Evolutionary conservation across 1,284 basidiomycete genomes (phyloP).

Genomic region (Tilletia walkeri): DNA sequence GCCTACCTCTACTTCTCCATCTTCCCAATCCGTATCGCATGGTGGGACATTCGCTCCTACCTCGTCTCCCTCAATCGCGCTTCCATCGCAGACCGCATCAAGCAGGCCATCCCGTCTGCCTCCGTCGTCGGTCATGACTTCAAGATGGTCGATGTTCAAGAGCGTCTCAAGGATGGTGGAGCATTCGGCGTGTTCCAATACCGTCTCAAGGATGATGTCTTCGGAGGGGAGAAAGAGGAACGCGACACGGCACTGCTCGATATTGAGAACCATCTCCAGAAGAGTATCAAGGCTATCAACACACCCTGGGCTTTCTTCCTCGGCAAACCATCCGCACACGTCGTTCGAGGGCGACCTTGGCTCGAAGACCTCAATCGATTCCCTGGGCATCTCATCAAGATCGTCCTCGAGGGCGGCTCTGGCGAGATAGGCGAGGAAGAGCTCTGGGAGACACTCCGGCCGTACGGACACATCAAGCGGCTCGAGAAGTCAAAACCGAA

Average conservation of each 20-base stretch:
- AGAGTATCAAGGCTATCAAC: constrained; percentile 32
- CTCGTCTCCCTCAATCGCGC: constrained; percentile 34
- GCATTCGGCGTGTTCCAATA: background rate
- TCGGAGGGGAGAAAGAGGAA: constrained; percentile 28
- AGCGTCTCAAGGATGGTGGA: constrained; percentile 14
- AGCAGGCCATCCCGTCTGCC: constrained; percentile 33
- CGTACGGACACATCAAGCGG: constrained; percentile 76
- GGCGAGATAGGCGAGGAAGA: constrained; percentile 30
- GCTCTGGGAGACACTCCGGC: constrained; percentile 61
- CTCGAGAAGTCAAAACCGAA: constrained; percentile 58
- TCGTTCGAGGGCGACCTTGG: constrained; percentile 47
- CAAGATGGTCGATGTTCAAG: constrained; percentile 42
- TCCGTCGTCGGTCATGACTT: constrained; percentile 43
- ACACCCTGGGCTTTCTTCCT: constrained; percentile 30
- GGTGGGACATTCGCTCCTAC: constrained; percentile 40
- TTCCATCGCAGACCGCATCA: constrained; percentile 33
- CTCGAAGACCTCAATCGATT: constrained; percentile 48
- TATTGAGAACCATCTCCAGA: constrained; percentile 39
- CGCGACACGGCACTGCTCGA: constrained; percentile 32
- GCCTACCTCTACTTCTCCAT: constrained; percentile 28
- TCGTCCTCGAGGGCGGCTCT: constrained; percentile 42
- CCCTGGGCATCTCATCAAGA: constrained; percentile 35
- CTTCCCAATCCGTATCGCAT: constrained; percentile 46
- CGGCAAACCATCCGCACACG: constrained; percentile 39
- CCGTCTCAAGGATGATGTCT: constrained; percentile 43